Evolutionary conservation across 2,329 filamentous ascomycete species (phyloP).

Genomic region (Trichoderma sp.): DNA sequence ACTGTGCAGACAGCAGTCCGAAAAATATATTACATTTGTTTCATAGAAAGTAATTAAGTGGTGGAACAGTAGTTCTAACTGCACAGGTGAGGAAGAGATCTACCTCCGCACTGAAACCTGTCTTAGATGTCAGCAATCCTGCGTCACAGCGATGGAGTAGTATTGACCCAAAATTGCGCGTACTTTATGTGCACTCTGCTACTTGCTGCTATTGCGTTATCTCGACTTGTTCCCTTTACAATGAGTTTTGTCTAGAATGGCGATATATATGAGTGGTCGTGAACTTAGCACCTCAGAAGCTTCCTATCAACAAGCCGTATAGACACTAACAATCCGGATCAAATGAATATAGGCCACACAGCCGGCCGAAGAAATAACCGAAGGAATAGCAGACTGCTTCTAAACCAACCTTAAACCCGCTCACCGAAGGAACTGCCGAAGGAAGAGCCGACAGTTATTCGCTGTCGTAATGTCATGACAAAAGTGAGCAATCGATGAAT

Average conservation of each 20-base stretch:
- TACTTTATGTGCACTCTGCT: neutral
- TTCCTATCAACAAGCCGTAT: neutral
- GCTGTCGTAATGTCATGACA: neutral
- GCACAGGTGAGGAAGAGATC: neutral
- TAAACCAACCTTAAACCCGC: neutral
- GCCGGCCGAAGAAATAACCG: too few species aligned
- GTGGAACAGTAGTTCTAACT: neutral
- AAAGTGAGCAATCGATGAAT: neutral
- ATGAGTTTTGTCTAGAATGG: neutral
- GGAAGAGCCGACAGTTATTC: neutral
- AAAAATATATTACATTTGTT: neutral
- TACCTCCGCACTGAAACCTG: neutral
- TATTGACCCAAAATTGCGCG: neutral
- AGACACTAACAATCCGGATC: neutral
- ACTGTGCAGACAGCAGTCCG: neutral
- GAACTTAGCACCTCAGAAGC: neutral
- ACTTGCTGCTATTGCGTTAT: neutral
- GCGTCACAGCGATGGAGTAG: neutral
- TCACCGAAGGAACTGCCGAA: neutral
- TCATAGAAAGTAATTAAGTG: neutral
- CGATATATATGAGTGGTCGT: neutral
- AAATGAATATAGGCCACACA: neutral
- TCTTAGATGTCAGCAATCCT: neutral
- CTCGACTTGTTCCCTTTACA: neutral
- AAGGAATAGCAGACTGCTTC: neutral